Conservation (phyloP, 208 protist species). For the Leishmania gerbilli region DNA sequence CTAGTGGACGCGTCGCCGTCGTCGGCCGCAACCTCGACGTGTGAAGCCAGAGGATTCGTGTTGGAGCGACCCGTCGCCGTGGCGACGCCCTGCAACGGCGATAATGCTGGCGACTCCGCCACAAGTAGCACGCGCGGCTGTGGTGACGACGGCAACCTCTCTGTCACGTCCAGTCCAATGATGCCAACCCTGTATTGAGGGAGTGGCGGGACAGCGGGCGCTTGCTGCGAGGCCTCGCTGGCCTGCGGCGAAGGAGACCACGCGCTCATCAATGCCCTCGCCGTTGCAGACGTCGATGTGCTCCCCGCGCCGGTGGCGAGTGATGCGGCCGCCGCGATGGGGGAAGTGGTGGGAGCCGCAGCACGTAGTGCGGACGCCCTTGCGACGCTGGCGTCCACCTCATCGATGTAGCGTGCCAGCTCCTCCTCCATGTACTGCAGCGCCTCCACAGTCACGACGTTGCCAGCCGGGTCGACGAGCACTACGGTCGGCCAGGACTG, state of each 20-base stretch:
- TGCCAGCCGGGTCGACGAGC: slow-evolving; percentile 59
- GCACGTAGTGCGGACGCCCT: background rate
- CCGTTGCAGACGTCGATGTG: background rate
- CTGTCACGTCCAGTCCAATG: background rate
- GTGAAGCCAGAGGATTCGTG: slow-evolving; percentile 12
- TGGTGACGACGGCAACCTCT: background rate
- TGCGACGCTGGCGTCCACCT: slow-evolving; percentile 13
- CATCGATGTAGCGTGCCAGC: slow-evolving; percentile 28
- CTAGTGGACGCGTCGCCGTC: background rate
- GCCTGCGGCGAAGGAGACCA: background rate
- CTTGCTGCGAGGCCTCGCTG: background rate
- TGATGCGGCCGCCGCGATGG: background rate
- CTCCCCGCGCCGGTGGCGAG: background rate
- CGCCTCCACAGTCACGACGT: slow-evolving; percentile 45
- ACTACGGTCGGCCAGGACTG: slow-evolving; percentile 64
- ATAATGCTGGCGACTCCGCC: background rate
- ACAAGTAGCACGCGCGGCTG: background rate
- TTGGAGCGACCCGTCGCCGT: slow-evolving; percentile 5
- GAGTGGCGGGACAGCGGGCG: background rate
- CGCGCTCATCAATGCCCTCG: background rate
- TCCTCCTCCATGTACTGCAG: slow-evolving; percentile 66
- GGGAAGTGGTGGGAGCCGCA: background rate
- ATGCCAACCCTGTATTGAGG: background rate
- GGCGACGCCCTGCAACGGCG: background rate
- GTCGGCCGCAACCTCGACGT: background rate